Percentiles rank a stretch among this genome's conserved stretches.
Conservation (phyloP, 1,139 yeast genomes). For the Arxiozyma slooffiae region DNA sequence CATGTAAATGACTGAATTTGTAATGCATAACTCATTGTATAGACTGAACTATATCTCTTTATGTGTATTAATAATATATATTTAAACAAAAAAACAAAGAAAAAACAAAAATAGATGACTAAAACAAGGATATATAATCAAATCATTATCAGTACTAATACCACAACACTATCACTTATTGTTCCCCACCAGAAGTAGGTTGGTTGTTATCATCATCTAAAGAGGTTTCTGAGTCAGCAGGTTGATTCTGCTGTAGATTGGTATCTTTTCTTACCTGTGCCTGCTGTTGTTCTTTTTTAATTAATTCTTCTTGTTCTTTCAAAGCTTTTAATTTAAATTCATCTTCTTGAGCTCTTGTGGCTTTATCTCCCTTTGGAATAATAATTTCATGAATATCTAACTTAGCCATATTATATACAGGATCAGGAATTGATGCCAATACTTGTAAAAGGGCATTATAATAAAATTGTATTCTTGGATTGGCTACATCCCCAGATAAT, state of each 20-base stretch:
- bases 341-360: constrained; percentile 9
- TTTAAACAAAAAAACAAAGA: no score
- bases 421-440: constrained; percentile 84
- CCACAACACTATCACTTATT: background rate
- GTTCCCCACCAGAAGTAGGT: background rate
- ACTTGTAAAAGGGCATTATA: constrained; percentile 88
- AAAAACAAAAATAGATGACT: no score
- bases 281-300: constrained; percentile 79
- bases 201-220: constrained; percentile 58
- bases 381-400: constrained; percentile 56
- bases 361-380: constrained; percentile 4
- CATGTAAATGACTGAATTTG: no score
- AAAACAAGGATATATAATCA: background rate
- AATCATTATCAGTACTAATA: background rate
- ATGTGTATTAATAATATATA: no score
- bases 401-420: constrained; percentile 91
- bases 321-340: constrained; percentile 83
- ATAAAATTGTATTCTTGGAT: constrained; percentile 24
- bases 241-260: constrained; percentile 35
- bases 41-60: no score
- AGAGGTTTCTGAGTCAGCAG: constrained; percentile 60
- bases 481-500: background rate
- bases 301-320: constrained; percentile 92
- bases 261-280: constrained; percentile 52
- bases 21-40: no score